Evolutionary conservation across 257 asterid species (phyloP), one percentile per base, ranked within the genome.

Genomic region (Solanum paucissectum): DNA sequence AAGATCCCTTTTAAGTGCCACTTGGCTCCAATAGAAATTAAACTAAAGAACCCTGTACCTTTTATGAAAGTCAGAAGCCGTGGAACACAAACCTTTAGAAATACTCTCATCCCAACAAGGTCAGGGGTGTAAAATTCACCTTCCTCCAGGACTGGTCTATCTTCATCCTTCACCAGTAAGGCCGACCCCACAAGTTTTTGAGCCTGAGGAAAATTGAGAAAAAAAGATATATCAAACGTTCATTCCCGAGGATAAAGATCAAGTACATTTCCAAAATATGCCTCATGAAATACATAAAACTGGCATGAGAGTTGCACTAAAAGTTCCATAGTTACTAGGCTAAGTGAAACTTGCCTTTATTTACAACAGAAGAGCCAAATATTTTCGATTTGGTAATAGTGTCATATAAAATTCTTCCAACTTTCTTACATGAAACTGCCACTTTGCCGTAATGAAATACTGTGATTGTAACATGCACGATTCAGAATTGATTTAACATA

Each of bases 81-180:
- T 77, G 88, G 89, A 88, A 88, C 62, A 92, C 91, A 87, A 85
- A 96, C 99, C 99, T 96, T 93, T 75, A 94, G 95, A 89, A 93
- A 88, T 86, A 96, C 95, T 86, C 25, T 88, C 99, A 96, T 94
- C 89, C 99, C 99, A 91, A 96, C 91, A 84, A 96, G 98, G 86
- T 96, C 99, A 88, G 83, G 89, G 32, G 98, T 93, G 87, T 96
- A 96, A 90, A 94, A 94, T 89, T 96, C 99, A 89, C 94, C 98
- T 90, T 96, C 98, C 73, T 95, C 98, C 89, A 96, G 89, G 66
- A 60, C 88, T 32, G 98, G 99, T 90, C 98, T 93, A 91, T 95
- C 96, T 84, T 94, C 93, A 86, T 95, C 94, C 62, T 87, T 88
- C 86, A 94, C 98, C 93, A 96, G 87, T 90, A 96, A 86, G n/a